Evolutionary conservation across 345 rosid species (phyloP), one percentile per base, ranked within the genome.

Genomic region (Lumnitzera littorea): DNA sequence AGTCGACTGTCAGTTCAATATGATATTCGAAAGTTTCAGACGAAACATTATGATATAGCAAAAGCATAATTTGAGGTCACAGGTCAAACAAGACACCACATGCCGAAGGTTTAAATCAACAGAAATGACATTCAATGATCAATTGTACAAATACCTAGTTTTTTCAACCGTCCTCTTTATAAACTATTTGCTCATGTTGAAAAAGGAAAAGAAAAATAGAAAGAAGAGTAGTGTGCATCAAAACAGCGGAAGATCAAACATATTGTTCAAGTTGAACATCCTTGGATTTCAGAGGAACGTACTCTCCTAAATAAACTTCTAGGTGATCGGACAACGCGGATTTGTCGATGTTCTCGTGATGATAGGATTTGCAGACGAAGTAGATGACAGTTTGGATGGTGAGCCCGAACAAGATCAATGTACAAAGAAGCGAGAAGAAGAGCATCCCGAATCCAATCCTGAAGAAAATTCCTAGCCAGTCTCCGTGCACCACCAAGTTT

Each of bases 321-420:
- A 78, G 85, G 47, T 82, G 85, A 61, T 80, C 78, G 10, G 75
- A 76, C 8, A 84, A 57, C 4, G 80, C 76, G 6, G 82, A 76
- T 60, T 82, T 80, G 60, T 74, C 79, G 12, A 84, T 80, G 25
- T 74, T 79, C 55, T 84, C 78, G 61, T 70, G 85, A 62, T 85
- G 87, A 53, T 76, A 72, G 0, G 85, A 80, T 59, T 85, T 82
- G 75, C 91, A 85, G 20, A 80, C 82, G 24, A 80, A 78, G 78
- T 76, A 82, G 23, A 82, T 55, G 51, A 80, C 85, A 0, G 87
- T 78, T 12, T 80, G 80, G 20, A 76, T 57, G 0, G 78, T 83
- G 23, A 80, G 74, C 52, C 66, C 68, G 20, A 74, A 68, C 63
- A 80, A 58, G 11, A 67, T 64, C 67, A 76, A 36, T 17, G 11